Evolutionary conservation across 2,329 filamentous ascomycete genomes (phyloP).

Genomic region (Nigrospora oryzae): DNA sequence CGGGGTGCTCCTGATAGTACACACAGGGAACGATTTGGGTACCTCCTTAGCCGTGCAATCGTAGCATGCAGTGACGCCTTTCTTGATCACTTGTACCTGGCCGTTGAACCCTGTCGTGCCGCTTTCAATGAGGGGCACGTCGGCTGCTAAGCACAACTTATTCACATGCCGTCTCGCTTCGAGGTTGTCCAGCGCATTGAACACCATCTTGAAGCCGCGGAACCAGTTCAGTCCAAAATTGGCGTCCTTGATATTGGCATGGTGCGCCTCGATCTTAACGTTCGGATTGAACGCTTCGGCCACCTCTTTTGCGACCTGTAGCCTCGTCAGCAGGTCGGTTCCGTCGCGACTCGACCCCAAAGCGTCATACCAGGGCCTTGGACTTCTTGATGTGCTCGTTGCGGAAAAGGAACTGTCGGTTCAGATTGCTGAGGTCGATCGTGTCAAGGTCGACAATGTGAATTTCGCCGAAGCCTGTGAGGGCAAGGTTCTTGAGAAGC

Average conservation of each 20-base stretch:
- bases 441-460: constrained; percentile 96
- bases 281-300: constrained; percentile 85
- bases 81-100: constrained; percentile 94
- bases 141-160: constrained; percentile 88
- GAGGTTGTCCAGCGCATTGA: constrained; percentile 95
- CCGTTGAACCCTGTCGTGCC: constrained; percentile 97
- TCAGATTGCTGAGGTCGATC: constrained; percentile 95
- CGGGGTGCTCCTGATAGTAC: constrained; percentile 92
- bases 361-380: constrained; percentile 69
- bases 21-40: constrained; percentile 90
- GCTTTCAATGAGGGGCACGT: constrained; percentile 88
- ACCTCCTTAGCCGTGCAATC: constrained; percentile 86
- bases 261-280: constrained; percentile 78
- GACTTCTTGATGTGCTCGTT: constrained; percentile 97
- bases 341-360: constrained; percentile 7
- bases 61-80: constrained; percentile 88
- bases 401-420: constrained; percentile 93
- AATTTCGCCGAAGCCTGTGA: constrained; percentile 85
- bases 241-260: constrained; percentile 89
- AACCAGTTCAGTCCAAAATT: constrained; percentile 90
- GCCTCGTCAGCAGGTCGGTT: constrained; percentile 10
- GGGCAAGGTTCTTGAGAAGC: constrained; percentile 89
- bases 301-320: constrained; percentile 81
- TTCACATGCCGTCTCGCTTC: constrained; percentile 93
- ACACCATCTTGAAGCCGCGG: constrained; percentile 71